phyloP scores from a whole-genome alignment of 2,329 filamentous ascomycete genomes.

The Juglanconis juglandina region DNA sequence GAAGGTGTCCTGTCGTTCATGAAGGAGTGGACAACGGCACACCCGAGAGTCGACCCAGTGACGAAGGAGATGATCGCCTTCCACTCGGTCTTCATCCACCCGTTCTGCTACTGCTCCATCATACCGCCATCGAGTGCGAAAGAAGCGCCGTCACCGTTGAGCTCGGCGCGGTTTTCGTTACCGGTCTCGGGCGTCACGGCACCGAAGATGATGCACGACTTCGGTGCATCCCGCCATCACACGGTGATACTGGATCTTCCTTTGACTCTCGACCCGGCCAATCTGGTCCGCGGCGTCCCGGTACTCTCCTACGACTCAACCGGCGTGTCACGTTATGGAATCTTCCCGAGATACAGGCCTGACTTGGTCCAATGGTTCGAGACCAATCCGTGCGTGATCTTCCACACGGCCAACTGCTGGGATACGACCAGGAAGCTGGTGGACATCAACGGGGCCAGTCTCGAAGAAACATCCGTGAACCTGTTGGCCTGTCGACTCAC shows the following conservation, averaged over 20 bases:
- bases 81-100: slow-evolving; percentile 62
- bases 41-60: slow-evolving; percentile 62
- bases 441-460: slow-evolving; percentile 25
- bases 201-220: slow-evolving; percentile 75
- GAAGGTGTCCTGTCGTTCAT: slow-evolving; percentile 56
- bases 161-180: slow-evolving; percentile 40
- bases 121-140: slow-evolving; percentile 19
- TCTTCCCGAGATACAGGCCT: slow-evolving; percentile 62
- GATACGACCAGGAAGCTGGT: slow-evolving; percentile 34
- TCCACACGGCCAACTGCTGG: slow-evolving; percentile 71
- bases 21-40: slow-evolving; percentile 68
- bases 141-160: slow-evolving; percentile 9
- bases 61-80: slow-evolving; percentile 66
- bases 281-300: slow-evolving; percentile 52
- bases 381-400: slow-evolving; percentile 65
- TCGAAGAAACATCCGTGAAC: slow-evolving; percentile 46
- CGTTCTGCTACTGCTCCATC: slow-evolving; percentile 65
- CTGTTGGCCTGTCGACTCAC: slow-evolving; percentile 66
- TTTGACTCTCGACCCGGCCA: slow-evolving; percentile 61
- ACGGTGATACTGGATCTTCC: slow-evolving; percentile 70
- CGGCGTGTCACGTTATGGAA: slow-evolving; percentile 59
- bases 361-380: slow-evolving; percentile 62
- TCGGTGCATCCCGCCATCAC: slow-evolving; percentile 60
- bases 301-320: slow-evolving; percentile 58
- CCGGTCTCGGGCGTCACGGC: slow-evolving; percentile 59